These are phyloP conservation scores for Acer yangbiense DNA, from an alignment of 345 rosid genomes.

Conservation along the genomic window DNA sequence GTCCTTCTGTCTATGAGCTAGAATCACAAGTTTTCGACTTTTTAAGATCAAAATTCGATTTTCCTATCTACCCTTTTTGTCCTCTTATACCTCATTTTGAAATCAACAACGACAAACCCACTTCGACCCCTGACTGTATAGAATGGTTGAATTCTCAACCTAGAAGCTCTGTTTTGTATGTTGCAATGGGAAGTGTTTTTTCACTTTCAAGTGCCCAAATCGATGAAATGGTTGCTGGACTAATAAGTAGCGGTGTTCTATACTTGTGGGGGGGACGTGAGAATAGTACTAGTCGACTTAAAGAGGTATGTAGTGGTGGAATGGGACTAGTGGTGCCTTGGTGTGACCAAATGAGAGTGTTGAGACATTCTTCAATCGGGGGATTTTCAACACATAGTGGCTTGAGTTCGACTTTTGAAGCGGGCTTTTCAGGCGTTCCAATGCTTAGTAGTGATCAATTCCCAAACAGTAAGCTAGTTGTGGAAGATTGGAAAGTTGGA, in stretches of 20 bases:
- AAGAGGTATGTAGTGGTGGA: slow-evolving; percentile 5
- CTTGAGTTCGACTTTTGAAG: slow-evolving; percentile 29
- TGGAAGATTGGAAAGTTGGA: slow-evolving; percentile 29
- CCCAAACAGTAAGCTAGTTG: slow-evolving; percentile 14
- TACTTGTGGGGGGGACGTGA: slow-evolving; percentile 53
- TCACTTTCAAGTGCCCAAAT: slow-evolving; percentile 8
- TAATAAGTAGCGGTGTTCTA: slow-evolving; percentile 32
- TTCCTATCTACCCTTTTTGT: slow-evolving; percentile 40
- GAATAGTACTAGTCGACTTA: neutral
- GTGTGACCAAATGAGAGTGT: slow-evolving; percentile 29
- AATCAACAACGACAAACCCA: neutral
- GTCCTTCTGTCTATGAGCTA: slow-evolving; percentile 27
- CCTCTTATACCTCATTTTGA: slow-evolving; percentile 45
- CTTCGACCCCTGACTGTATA: slow-evolving; percentile 4
- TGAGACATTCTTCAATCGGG: slow-evolving; percentile 22
- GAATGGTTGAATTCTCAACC: slow-evolving; percentile 48
- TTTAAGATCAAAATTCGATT: slow-evolving; percentile 10
- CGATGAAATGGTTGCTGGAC: neutral
- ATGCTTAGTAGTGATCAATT: slow-evolving; percentile 27
- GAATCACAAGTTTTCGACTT: slow-evolving; percentile 24
- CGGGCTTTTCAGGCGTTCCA: slow-evolving; percentile 20
- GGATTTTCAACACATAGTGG: slow-evolving; percentile 31
- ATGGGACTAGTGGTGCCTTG: slow-evolving; percentile 26
- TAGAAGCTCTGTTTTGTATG: neutral
- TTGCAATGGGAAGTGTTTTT: slow-evolving; percentile 44